Percentiles rank a stretch among this genome's conserved stretches.
phyloP scores from a whole-genome alignment of 148 eudicot genomes.

The Rhododendron vialii region DNA sequence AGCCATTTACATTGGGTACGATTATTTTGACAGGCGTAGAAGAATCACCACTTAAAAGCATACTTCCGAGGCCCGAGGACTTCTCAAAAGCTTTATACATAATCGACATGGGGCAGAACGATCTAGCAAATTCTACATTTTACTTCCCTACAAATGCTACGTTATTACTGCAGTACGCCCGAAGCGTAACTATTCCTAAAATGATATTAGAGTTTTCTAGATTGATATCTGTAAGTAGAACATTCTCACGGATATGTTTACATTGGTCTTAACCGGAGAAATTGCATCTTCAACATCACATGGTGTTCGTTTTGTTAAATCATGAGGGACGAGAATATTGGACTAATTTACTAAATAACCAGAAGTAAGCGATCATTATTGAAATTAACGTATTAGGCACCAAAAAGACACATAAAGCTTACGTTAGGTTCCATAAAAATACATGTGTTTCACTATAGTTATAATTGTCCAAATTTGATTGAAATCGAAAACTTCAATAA shows the following conservation, averaged over 20 bases:
- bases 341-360: neutral
- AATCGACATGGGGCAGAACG: neutral
- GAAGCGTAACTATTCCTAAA: neutral
- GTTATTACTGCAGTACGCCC: neutral
- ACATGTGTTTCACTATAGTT: too few relatives aligned
- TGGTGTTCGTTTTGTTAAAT: neutral
- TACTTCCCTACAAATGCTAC: too few relatives aligned
- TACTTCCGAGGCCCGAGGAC: conserved; percentile 15
- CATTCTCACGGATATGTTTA: too few relatives aligned
- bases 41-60: neutral
- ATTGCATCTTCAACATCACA: neutral
- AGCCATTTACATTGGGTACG: neutral
- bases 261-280: too few relatives aligned
- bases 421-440: too few relatives aligned
- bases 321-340: neutral
- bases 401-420: neutral
- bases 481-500: too few relatives aligned
- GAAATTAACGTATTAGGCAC: neutral
- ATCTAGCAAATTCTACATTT: neutral
- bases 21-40: neutral
- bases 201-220: neutral
- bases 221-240: conserved; percentile 2
- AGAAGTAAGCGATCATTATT: neutral
- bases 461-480: too few relatives aligned
- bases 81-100: conserved; percentile 21